Percentiles rank a stretch among this genome's conserved stretches.
phyloP scores from a whole-genome alignment of 2,329 filamentous ascomycete species.

The Exophiala phaeomuriformis region DNA sequence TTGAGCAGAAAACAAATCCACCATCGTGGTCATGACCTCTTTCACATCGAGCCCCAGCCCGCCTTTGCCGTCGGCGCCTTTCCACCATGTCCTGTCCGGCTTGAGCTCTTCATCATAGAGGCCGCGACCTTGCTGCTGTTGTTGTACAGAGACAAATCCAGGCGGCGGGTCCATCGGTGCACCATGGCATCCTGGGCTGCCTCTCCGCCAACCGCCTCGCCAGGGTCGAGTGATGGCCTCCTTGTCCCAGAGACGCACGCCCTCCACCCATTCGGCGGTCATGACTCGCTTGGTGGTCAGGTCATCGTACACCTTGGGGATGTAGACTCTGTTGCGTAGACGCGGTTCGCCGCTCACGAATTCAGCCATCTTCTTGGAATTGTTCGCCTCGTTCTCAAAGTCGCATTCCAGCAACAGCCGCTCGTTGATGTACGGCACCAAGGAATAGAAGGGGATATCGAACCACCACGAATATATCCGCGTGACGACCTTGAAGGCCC shows the following conservation, averaged over 20 bases:
- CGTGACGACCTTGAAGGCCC: conserved; percentile 85
- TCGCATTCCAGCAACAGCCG: conserved; percentile 90
- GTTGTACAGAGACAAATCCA: conserved; percentile 24
- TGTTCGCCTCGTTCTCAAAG: conserved; percentile 84
- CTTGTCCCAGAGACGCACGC: conserved; percentile 87
- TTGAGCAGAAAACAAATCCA: conserved; percentile 92
- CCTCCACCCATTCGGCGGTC: conserved; percentile 97
- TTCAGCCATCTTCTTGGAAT: conserved; percentile 73
- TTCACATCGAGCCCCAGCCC: conserved; percentile 76
- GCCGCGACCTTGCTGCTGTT: conserved; percentile 43
- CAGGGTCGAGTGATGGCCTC: conserved; percentile 68
- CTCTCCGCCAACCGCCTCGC: conserved; percentile 67
- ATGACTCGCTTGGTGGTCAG: conserved; percentile 76
- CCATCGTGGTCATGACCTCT: conserved; percentile 92
- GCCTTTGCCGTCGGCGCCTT: conserved; percentile 62
- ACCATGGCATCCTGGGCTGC: conserved; percentile 70
- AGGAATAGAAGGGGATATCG: conserved; percentile 81
- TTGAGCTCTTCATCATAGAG: conserved; percentile 55
- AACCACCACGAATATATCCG: conserved; percentile 80
- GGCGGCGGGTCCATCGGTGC: conserved; percentile 50
- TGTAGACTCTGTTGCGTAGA: conserved; percentile 73
- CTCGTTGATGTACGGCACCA: conserved; percentile 90
- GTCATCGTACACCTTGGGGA: conserved; percentile 76
- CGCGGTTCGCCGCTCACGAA: conserved; percentile 69
- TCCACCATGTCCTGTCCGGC: conserved; percentile 72